Base-by-base conservation (phyloP, 2,329 filamentous ascomycete genomes). In the Hansfordia pulvinata region DNA sequence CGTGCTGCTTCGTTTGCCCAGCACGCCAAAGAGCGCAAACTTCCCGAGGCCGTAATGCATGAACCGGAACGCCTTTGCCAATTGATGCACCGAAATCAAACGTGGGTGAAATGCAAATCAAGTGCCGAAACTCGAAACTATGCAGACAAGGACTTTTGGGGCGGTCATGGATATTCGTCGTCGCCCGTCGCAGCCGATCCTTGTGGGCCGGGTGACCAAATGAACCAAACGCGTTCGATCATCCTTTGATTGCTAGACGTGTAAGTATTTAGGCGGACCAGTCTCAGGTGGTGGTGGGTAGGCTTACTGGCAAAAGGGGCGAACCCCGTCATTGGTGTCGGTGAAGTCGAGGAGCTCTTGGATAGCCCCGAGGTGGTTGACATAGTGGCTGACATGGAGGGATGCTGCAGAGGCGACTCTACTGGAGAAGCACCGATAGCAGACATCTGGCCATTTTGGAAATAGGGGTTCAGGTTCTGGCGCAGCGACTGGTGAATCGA, bases 261-360 rank as follows among this genome's bases (percentile, higher is more conserved):
- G 14, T 17, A 16, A 8, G 23, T 10, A 10, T 24, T 14, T 24
- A 4, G 17, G 16, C 12, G 11, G 13, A 6, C 14, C 6, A 4
- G 10, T 24, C 23, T 26, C 16, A 20, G 44, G 48, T 40, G 23
- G 7, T 5, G 23, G 14, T 17, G 23, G 62, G n/a, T n/a, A n/a
- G n/a, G n/a, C n/a, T n/a, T 60, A 52, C 56, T 59, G 40, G 64
- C 52, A 38, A 58, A 53, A 25, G 59, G 49, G 27, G 55, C 46
- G 35, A 68, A 61, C 30, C 50, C 52, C 12, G 52, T 45, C 42
- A 56, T 50, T 13, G 64, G 53, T 10, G 60, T 55, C 20, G 62
- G 54, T 17, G 64, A 61, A 24, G 54, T 43, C 25, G 56, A 51
- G 4, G n/a, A n/a, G n/a, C n/a, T n/a, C n/a, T n/a, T 10, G 23